Evolutionary conservation across 164 flowering plant species (phyloP).

Genomic region (Dillenia turbinata): DNA sequence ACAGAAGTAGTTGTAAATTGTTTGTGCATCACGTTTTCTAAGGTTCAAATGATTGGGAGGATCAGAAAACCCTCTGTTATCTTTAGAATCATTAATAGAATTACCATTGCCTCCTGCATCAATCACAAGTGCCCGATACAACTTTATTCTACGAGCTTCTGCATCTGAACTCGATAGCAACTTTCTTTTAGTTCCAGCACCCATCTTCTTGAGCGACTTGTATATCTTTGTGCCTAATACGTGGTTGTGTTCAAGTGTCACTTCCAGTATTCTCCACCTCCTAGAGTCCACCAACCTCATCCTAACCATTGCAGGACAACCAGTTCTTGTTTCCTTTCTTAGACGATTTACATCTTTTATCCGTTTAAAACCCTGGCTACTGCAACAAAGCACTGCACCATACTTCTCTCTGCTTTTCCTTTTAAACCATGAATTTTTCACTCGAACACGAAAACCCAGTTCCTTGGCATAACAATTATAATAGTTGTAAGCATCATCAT

Average conservation of each 20-base stretch:
- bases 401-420: conserved; percentile 56
- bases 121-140: conserved; percentile 34
- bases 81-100: conserved; percentile 19
- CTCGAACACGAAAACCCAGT: conserved; percentile 59
- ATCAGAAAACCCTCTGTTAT: conserved; percentile 9
- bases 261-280: conserved; percentile 66
- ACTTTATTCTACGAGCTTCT: conserved; percentile 28
- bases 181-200: conserved; percentile 27
- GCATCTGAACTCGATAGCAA: conserved; percentile 20
- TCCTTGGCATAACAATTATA: conserved; percentile 66
- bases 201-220: conserved; percentile 40
- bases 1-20: conserved; percentile 37
- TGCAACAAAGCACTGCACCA: conserved; percentile 68
- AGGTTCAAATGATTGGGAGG: conserved; percentile 28
- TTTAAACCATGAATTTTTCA: conserved; percentile 67
- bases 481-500: conserved; percentile 67
- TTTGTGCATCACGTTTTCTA: conserved; percentile 44
- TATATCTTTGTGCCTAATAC: conserved; percentile 32
- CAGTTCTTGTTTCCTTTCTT: conserved; percentile 65
- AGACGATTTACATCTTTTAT: conserved; percentile 58
- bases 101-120: conserved; percentile 28
- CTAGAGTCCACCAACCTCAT: conserved; percentile 54
- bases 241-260: conserved; percentile 61
- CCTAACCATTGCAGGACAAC: conserved; percentile 72
- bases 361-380: conserved; percentile 65